A percentile compares a stretch with the other conserved stretches of the same genome.
phyloP scores from a whole-genome alignment of 1,284 basidiomycete species.

The Thecaphora frezii region DNA sequence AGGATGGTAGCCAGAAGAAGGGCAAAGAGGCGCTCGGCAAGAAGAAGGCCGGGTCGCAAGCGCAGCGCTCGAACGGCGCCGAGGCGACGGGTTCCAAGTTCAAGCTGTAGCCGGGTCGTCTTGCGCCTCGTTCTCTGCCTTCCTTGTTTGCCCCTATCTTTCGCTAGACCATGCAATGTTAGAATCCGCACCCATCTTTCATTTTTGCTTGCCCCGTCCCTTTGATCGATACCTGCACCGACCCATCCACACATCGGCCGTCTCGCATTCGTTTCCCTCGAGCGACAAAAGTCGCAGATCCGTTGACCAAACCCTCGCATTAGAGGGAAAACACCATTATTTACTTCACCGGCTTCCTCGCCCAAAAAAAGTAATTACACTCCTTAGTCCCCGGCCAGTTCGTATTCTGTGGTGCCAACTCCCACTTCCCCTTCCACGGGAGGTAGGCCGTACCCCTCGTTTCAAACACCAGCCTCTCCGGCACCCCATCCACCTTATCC shows the following conservation, averaged over 20 bases:
- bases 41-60: not conserved
- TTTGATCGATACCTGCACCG: too few relatives aligned
- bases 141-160: too few relatives aligned
- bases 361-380: slow-evolving; percentile 58
- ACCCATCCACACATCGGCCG: too few relatives aligned
- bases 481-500: slow-evolving; percentile 6
- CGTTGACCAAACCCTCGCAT: too few relatives aligned
- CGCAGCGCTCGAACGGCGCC: not conserved
- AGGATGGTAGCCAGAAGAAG: slow-evolving; percentile 18
- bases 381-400: slow-evolving; percentile 30
- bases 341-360: slow-evolving; percentile 44
- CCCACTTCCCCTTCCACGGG: slow-evolving; percentile 45
- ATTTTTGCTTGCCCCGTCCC: too few relatives aligned
- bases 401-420: slow-evolving; percentile 14
- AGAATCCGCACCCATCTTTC: too few relatives aligned
- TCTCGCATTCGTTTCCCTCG: too few relatives aligned
- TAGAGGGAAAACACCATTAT: too few relatives aligned
- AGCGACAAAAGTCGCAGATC: too few relatives aligned
- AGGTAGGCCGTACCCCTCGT: slow-evolving; percentile 49
- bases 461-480: slow-evolving; percentile 46
- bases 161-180: too few relatives aligned
- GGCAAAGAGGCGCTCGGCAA: slow-evolving; percentile 7
- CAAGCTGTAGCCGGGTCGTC: slow-evolving; percentile 14
- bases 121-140: too few relatives aligned
- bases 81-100: slow-evolving; percentile 14